Conservation (phyloP, 176 grass and related monocot genomes). For the Neostapfia colusana region DNA sequence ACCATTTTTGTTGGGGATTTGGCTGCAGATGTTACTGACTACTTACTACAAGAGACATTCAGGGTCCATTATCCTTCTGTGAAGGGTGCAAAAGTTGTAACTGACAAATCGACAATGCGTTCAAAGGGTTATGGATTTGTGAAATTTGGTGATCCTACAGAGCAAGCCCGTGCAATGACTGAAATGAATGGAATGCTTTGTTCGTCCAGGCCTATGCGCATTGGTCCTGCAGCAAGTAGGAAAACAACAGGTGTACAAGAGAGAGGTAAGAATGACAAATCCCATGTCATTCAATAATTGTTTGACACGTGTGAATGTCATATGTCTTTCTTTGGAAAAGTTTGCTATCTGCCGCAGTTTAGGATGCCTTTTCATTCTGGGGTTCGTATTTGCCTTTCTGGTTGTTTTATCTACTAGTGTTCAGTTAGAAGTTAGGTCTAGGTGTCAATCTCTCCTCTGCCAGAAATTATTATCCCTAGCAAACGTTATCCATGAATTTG, state of each 20-base stretch:
- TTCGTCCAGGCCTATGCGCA: slow-evolving; percentile 67
- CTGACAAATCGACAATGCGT: slow-evolving; percentile 50
- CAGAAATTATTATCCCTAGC: slow-evolving; percentile 37
- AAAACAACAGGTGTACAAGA: slow-evolving; percentile 51
- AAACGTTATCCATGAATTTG: slow-evolving; percentile 57
- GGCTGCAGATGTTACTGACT: slow-evolving; percentile 93
- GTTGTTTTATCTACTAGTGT: slow-evolving; percentile 30
- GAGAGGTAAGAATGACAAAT: slow-evolving; percentile 52
- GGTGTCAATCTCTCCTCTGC: slow-evolving; percentile 33
- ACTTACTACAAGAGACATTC: slow-evolving; percentile 88
- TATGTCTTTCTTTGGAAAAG: slow-evolving; percentile 12
- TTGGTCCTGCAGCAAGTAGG: slow-evolving; percentile 68
- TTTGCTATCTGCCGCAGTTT: slow-evolving; percentile 20
- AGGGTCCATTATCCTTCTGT: slow-evolving; percentile 80
- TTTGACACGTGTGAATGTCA: not conserved
- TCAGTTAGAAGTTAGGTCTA: slow-evolving; percentile 42
- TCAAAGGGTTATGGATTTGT: slow-evolving; percentile 95
- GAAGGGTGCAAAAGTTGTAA: slow-evolving; percentile 85
- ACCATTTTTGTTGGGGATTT: slow-evolving; percentile 96
- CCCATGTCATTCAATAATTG: not conserved
- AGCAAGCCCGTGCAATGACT: slow-evolving; percentile 71
- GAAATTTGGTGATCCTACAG: slow-evolving; percentile 60
- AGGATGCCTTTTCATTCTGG: slow-evolving; percentile 21
- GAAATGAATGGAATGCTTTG: slow-evolving; percentile 85
- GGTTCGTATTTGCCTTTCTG: slow-evolving; percentile 1